A percentile compares a stretch with the other conserved stretches of the same genome.
These are phyloP conservation scores for Chaetomidium leptoderma DNA, from an alignment of 495 filamentous ascomycete genomes.

Conservation along the genomic window DNA sequence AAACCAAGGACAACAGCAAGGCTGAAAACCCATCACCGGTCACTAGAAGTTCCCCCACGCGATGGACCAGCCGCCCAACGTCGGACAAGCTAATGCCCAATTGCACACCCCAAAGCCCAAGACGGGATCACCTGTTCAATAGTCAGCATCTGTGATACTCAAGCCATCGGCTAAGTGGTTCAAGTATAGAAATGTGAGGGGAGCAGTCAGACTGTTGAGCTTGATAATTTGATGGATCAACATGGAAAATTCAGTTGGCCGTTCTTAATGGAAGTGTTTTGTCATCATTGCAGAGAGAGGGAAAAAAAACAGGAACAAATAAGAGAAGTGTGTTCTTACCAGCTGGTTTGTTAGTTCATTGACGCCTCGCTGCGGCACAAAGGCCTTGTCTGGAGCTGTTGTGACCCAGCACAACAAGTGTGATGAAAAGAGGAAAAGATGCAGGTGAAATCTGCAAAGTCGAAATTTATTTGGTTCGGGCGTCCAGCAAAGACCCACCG, in stretches of 20 bases:
- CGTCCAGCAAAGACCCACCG: background rate
- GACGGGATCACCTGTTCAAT: slow-evolving; percentile 14
- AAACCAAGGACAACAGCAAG: background rate
- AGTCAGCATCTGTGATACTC: slow-evolving; percentile 21
- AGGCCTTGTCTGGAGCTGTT: background rate
- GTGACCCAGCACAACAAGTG: slow-evolving; percentile 1
- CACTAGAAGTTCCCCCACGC: background rate
- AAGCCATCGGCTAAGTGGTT: background rate
- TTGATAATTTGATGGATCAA: slow-evolving; percentile 52
- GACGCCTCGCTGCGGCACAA: background rate
- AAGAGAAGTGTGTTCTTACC: slow-evolving; percentile 6
- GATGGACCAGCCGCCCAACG: background rate
- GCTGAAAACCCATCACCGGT: too few species aligned
- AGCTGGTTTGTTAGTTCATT: background rate
- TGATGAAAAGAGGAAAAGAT: background rate
- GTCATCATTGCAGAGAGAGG: slow-evolving; percentile 40
- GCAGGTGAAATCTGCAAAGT: background rate
- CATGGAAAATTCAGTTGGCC: slow-evolving; percentile 55
- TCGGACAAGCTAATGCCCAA: background rate
- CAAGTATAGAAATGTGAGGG: background rate
- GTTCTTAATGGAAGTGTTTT: slow-evolving; percentile 53
- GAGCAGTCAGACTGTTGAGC: slow-evolving; percentile 56
- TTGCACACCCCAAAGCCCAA: background rate
- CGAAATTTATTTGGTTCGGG: slow-evolving; percentile 1
- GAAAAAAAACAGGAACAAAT: background rate